Conservation (phyloP, 73 alveolate species). For the Paramecium primaurelia region DNA sequence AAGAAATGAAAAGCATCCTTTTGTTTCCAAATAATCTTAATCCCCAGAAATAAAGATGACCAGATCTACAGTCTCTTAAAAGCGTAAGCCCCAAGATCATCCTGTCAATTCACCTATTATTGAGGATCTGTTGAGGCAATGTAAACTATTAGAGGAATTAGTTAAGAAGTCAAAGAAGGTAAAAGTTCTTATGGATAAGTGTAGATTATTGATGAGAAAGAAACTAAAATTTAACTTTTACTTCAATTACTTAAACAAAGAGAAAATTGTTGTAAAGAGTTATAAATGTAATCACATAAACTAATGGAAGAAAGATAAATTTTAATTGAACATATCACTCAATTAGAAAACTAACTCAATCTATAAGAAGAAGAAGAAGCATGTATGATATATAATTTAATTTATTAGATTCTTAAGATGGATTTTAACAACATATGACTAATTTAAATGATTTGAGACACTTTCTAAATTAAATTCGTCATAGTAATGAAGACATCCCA, state of each 20-base stretch:
- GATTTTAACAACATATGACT: conserved; percentile 21
- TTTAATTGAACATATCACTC: conserved; percentile 11
- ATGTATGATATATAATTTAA: background rate
- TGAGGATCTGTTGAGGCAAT: background rate
- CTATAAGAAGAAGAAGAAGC: conserved; percentile 12
- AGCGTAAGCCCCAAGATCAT: background rate
- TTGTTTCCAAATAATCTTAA: background rate
- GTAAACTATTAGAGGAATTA: background rate
- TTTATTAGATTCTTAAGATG: background rate
- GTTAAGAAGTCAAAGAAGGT: conserved; percentile 3
- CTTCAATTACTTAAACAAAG: background rate
- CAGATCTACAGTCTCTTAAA: background rate
- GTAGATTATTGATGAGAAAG: conserved; percentile 1
- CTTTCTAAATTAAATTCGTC: conserved; percentile 2
- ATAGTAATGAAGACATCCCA: conserved; percentile 45
- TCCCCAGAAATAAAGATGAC: conserved; percentile 7
- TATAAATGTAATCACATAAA: background rate
- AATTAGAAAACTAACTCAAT: background rate
- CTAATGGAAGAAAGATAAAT: conserved; percentile 34
- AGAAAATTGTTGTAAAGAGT: background rate
- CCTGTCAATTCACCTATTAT: conserved; percentile 7
- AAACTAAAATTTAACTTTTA: background rate
- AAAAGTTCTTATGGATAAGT: background rate
- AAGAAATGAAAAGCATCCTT: conserved; percentile 30
- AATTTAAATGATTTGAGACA: conserved; percentile 39